These are phyloP conservation scores for Trichosanthes truncata DNA, from an alignment of 306 rosid species.

Conservation along the genomic window DNA sequence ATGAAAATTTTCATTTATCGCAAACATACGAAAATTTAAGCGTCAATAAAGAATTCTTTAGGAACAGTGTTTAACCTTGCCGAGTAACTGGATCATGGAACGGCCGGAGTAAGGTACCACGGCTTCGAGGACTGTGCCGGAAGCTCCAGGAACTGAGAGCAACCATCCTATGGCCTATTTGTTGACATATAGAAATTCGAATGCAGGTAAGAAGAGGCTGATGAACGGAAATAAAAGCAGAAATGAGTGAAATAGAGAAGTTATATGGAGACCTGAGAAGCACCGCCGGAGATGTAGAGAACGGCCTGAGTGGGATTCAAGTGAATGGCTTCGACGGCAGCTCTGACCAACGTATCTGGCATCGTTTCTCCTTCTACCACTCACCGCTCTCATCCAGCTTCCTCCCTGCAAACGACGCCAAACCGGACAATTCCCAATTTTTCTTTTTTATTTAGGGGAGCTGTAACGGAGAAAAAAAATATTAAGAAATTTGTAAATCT, in stretches of 20 bases:
- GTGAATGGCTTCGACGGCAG: slow-evolving; percentile 61
- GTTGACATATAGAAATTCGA: background rate
- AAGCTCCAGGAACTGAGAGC: slow-evolving; percentile 74
- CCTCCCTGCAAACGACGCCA: background rate
- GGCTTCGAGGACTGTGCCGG: slow-evolving; percentile 69
- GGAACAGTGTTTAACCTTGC: slow-evolving; percentile 31
- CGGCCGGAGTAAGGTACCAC: slow-evolving; percentile 70
- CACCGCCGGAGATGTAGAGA: slow-evolving; percentile 66
- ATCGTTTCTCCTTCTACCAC: slow-evolving; percentile 11
- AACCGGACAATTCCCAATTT: no score
- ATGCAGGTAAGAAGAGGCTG: background rate
- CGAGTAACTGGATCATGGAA: slow-evolving; percentile 64
- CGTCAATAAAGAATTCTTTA: background rate
- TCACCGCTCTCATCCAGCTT: background rate
- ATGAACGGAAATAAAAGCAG: background rate
- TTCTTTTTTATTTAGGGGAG: no score
- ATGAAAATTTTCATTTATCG: background rate
- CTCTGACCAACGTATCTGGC: slow-evolving; percentile 41
- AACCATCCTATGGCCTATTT: slow-evolving; percentile 52
- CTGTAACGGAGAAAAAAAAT: no score
- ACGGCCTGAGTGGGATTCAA: slow-evolving; percentile 54
- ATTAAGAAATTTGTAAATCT: no score
- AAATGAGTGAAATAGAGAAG: background rate
- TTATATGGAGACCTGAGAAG: slow-evolving; percentile 51
- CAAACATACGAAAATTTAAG: background rate